Percentiles rank a stretch among this genome's conserved stretches.
These are phyloP conservation scores for Aspergillus taichungensis DNA, from an alignment of 495 filamentous ascomycete genomes.

Conservation along the genomic window DNA sequence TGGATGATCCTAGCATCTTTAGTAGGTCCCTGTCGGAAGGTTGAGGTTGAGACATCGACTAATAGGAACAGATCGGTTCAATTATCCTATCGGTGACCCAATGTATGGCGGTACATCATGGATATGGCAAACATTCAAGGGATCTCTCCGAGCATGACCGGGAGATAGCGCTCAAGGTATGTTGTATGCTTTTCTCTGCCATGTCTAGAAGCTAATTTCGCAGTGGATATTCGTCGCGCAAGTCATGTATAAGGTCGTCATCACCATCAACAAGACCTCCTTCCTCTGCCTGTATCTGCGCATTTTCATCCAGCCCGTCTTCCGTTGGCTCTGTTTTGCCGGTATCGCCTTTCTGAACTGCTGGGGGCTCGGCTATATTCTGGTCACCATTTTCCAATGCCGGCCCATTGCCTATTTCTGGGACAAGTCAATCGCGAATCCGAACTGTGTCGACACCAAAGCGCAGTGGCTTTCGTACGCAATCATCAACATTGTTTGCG, in stretches of 20 bases:
- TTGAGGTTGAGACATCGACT: background rate
- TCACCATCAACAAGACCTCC: constrained; percentile 13
- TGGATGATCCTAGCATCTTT: background rate
- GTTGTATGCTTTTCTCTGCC: background rate
- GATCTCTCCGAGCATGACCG: background rate
- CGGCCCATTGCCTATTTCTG: constrained; percentile 20
- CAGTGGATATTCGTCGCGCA: constrained; percentile 14
- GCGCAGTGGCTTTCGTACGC: constrained; percentile 11
- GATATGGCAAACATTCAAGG: constrained; percentile 5
- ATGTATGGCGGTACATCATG: background rate
- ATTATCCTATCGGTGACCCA: background rate
- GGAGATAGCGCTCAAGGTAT: constrained; percentile 3
- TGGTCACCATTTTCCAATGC: constrained; percentile 20
- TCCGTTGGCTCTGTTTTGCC: constrained; percentile 12
- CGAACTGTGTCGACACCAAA: constrained; percentile 7
- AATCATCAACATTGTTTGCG: constrained; percentile 23
- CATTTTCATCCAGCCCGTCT: constrained; percentile 12
- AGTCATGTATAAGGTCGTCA: constrained; percentile 9
- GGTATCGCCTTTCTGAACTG: constrained; percentile 9
- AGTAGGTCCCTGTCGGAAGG: background rate
- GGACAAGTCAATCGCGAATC: constrained; percentile 12
- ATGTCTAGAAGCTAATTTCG: background rate
- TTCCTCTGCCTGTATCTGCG: constrained; percentile 15
- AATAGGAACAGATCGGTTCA: background rate
- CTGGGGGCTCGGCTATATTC: constrained; percentile 12